These are phyloP conservation scores for Candida wancherniae DNA, from an alignment of 805 yeast species.

Conservation along the genomic window DNA sequence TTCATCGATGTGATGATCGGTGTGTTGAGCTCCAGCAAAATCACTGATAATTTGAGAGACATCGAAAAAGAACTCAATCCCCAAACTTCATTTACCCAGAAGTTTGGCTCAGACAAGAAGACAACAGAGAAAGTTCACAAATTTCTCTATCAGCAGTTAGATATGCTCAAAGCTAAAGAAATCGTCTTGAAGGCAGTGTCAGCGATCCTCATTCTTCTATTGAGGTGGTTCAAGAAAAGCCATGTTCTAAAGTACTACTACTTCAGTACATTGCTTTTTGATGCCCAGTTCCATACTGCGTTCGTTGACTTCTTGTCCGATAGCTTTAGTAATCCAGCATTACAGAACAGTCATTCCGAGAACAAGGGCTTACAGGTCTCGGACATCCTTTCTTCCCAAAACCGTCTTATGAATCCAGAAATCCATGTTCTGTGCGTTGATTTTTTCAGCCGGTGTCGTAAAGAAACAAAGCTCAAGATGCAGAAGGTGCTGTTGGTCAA, in stretches of 20 bases:
- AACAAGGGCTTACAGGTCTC: conserved; percentile 22
- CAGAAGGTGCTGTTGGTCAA: conserved; percentile 26
- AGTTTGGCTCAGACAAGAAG: conserved; percentile 10
- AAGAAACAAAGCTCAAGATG: conserved; percentile 1
- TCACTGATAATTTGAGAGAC: conserved; percentile 31
- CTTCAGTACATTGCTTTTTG: conserved; percentile 66
- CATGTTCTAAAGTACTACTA: conserved; percentile 80
- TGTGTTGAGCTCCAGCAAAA: conserved; percentile 50
- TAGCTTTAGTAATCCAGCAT: conserved; percentile 32
- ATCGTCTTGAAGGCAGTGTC: conserved; percentile 55
- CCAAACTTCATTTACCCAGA: conserved; percentile 22
- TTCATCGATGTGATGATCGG: conserved; percentile 61
- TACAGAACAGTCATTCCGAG: conserved; percentile 21
- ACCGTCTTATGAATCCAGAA: conserved; percentile 36
- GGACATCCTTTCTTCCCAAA: conserved; percentile 33
- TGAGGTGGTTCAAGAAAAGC: conserved; percentile 74
- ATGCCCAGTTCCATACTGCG: conserved; percentile 50
- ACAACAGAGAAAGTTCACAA: conserved; percentile 8
- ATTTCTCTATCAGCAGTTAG: conserved; percentile 41
- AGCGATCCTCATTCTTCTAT: conserved; percentile 46
- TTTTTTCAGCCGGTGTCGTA: conserved; percentile 35
- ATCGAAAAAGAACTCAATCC: conserved; percentile 35
- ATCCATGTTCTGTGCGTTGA: conserved; percentile 28
- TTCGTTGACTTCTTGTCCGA: conserved; percentile 30
- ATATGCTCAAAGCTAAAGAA: conserved; percentile 58